These are phyloP conservation scores for Microglena sp. DNA, from an alignment of 139 green algal species.

Conservation along the genomic window DNA sequence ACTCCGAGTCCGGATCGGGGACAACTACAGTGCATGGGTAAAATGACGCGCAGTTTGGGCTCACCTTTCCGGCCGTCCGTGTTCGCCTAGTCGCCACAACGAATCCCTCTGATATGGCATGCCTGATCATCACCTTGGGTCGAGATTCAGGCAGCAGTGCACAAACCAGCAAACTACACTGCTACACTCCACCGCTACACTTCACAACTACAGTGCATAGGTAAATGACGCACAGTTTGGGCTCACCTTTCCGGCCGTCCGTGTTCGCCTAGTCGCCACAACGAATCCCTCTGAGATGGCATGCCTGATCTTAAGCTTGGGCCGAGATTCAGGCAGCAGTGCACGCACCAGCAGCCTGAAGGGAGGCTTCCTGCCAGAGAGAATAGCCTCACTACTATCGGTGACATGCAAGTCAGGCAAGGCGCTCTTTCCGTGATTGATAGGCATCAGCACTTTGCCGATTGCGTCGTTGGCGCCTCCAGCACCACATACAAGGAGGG, in stretches of 20 bases:
- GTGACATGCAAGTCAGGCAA: slow-evolving; percentile 66
- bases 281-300: slow-evolving; percentile 70
- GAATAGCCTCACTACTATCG: slow-evolving; percentile 76
- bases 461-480: slow-evolving; percentile 22
- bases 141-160: slow-evolving; percentile 30
- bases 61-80: slow-evolving; percentile 61
- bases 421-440: too few relatives aligned
- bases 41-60: not conserved
- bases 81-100: slow-evolving; percentile 70
- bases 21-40: not conserved
- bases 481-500: slow-evolving; percentile 26
- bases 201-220: not conserved
- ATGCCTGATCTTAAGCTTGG: slow-evolving; percentile 35
- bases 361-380: slow-evolving; percentile 78
- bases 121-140: slow-evolving; percentile 28
- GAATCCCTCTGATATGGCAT: slow-evolving; percentile 68
- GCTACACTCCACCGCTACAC: too few relatives aligned
- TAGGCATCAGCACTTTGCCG: slow-evolving; percentile 29
- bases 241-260: slow-evolving; percentile 60
- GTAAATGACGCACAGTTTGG: not conserved
- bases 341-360: slow-evolving; percentile 72
- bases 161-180: slow-evolving; percentile 62
- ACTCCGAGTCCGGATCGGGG: too few relatives aligned
- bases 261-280: slow-evolving; percentile 64
- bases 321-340: slow-evolving; percentile 15